Evolutionary conservation across 768 basidiomycete genomes (phyloP), one percentile per base, ranked within the genome.

Genomic region (Termitomyces sp.): DNA sequence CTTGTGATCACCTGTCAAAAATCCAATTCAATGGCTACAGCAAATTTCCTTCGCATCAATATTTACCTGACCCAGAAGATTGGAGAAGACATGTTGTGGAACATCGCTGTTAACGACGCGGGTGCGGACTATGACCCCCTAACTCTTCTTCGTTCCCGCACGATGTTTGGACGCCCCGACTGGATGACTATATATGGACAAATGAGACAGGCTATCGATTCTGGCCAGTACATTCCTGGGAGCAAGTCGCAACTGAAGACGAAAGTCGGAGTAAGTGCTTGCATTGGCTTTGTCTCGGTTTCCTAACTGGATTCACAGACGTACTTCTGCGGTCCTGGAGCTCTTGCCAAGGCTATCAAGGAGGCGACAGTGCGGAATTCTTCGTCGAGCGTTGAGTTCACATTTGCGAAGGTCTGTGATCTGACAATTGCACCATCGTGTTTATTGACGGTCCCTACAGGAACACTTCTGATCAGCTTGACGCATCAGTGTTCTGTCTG

Each of bases 1-100:
- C 27, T 32, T 3, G 2, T 27, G 11, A 34, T 29, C 16, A 14
- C 1, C 25, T 17, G 11, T 34, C n/a, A 7, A 23, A 34, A 49
- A 34, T 11, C 54, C 25, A 49, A 45, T 62, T 69, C 47, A 66
- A n/a, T 54, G 21, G 2, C 51, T 50, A 19, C 63, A 93, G 92
- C 92, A 66, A 90, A 93, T 76, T 95, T 96, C 78, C 79, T 96
- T 54, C 89, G 87, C 56, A 95, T 98, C 77, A 90, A 90, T 64
- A 84, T 95, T 63, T 95, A 94, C 71, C 78, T 95, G 59, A 95
- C 93, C 10, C 87, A 92, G 71, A 91, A 89, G 77, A 82, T 95
- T 62, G 76, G 77, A 58, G 85, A 92, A 66, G 86, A 92, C 71
- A 92, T 91, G 88, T 77, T 95, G 42, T 92, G 90, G 88, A 95